Base-by-base conservation (phyloP, 371 early-diverging fungal genomes). In the Mortierella sp. region DNA sequence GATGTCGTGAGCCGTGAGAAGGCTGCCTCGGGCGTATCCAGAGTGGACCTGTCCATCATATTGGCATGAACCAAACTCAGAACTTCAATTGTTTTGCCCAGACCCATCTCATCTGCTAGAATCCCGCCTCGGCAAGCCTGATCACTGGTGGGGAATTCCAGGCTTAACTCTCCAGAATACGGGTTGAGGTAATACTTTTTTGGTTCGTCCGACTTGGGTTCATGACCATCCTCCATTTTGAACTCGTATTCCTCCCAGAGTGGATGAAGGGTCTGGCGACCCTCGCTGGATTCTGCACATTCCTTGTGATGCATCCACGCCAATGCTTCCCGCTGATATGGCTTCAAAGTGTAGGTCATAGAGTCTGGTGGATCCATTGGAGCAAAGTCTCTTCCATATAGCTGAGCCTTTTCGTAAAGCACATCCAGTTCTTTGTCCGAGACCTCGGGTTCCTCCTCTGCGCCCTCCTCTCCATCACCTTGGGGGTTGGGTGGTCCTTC, bases 71-170 rank as follows among this genome's bases (percentile, higher is more conserved):
- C 88, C 55, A 95, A 82, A 55, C 90, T 82, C n/a, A 94, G 83
- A 21, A 89, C 88, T 58, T 94, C 94, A 16, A 95, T 91, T 0
- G 96, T 96, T 71, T 95, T 96, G 5, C 96, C 95, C 46, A 95
- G 81, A 1, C 94, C 95, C 95, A 94, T 94, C 83, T 94, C 90
- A 61, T 90, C 92, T 3, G 93, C 93, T 30, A 93, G 56, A 34
- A 93, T 92, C 2, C 93, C 93, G 13, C 92, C 92, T 19, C 84
- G 79, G 55, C 87, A 86, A 19, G 80, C 78, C 27, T 74, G 63
- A 30, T 83, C 84, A 24, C 82, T 69, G 28, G 83, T 83, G 1
- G 89, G 89, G 51, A 86, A 86, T 7, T 81, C 71, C 16, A 88
- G 62, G 18, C 81, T 82, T 52, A 91, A 56, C 64, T 89, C 87